These are phyloP conservation scores for Cylindrotheca fusiformis DNA, from an alignment of 108 stramenopile genomes.

Conservation along the genomic window DNA sequence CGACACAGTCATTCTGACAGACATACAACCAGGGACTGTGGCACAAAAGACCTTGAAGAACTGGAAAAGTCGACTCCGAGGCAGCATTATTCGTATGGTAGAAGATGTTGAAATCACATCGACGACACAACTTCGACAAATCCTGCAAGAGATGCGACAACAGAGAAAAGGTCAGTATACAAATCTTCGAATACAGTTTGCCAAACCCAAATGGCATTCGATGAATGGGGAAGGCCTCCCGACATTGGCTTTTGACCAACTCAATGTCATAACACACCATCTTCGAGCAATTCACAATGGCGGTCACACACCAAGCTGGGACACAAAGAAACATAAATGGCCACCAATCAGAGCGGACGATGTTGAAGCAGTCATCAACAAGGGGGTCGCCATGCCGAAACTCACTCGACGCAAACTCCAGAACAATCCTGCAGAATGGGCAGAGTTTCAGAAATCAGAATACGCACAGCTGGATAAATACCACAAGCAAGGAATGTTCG, in stretches of 20 bases:
- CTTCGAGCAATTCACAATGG: not conserved
- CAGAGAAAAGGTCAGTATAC: not conserved
- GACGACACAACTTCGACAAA: not conserved
- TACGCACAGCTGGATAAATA: constrained; percentile 9
- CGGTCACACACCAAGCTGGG: not conserved
- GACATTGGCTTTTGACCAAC: not conserved
- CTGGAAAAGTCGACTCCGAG: constrained; percentile 7
- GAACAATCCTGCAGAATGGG: constrained; percentile 2
- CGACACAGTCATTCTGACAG: no score
- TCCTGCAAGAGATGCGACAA: not conserved
- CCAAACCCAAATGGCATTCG: not conserved
- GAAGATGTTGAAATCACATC: not conserved
- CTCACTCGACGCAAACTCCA: not conserved
- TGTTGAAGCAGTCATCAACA: not conserved
- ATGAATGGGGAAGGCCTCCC: constrained; percentile 1
- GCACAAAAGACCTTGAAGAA: no score
- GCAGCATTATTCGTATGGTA: constrained; percentile 1
- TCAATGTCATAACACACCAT: not conserved
- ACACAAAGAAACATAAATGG: not conserved
- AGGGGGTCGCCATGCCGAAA: not conserved
- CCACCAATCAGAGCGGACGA: not conserved
- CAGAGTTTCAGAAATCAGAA: constrained; percentile 10
- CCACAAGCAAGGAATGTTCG: constrained; percentile 15
- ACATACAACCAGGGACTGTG: no score
- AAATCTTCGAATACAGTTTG: constrained; percentile 1